Conservation (phyloP, 306 rosid genomes). For the Ceratonia siliqua region DNA sequence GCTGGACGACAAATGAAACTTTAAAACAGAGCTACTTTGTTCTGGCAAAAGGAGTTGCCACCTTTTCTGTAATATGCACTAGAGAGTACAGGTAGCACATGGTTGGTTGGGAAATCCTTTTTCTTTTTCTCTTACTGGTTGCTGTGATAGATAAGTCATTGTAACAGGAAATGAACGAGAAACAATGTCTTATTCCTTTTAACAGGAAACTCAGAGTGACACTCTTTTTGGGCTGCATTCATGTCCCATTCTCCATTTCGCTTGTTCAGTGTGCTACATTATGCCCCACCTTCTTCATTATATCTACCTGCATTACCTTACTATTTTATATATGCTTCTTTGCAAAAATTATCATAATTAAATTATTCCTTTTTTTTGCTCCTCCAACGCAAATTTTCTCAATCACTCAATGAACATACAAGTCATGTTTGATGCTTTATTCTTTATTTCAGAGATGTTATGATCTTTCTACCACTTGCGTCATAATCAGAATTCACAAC, state of each 20-base stretch:
- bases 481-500: not conserved
- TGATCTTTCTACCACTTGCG: not conserved
- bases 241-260: not conserved
- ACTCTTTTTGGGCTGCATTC: slow-evolving; percentile 15
- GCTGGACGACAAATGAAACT: slow-evolving; percentile 11
- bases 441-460: not conserved
- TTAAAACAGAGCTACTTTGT: slow-evolving; percentile 12
- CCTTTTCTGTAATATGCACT: not conserved
- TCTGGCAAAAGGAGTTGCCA: not conserved
- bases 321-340: no score
- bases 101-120: not conserved
- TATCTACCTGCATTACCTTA: no score
- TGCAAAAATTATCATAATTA: no score
- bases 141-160: not conserved
- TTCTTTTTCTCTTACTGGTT: not conserved
- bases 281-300: no score
- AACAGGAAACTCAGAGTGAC: not conserved
- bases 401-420: not conserved
- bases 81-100: slow-evolving; percentile 18
- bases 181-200: slow-evolving; percentile 8
- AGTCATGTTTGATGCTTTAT: not conserved
- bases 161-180: not conserved
- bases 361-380: no score
- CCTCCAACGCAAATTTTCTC: not conserved
- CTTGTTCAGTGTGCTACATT: not conserved